Evolutionary conservation across 257 asterid genomes (phyloP), one percentile per base, ranked within the genome.

Genomic region (Anisodus acutangulus): DNA sequence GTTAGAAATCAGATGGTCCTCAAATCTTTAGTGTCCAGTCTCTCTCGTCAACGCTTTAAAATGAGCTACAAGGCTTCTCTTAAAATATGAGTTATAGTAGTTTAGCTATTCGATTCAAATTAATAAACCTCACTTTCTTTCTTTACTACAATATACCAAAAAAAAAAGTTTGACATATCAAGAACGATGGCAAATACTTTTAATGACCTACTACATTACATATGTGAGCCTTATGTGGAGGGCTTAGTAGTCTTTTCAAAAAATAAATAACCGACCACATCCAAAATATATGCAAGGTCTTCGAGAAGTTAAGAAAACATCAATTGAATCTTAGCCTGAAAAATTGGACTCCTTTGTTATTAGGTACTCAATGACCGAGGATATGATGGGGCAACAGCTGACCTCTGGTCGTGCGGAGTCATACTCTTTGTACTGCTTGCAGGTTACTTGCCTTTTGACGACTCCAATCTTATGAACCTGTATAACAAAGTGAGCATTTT

Each of bases 351-450:
- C 55, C 79, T 35, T 84, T 41, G 9, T n/a, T 85, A 93, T 16
- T 84, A 95, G 98, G 98, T 95, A 47, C 93, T 95, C 8, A 90
- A 93, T 74, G 98, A 95, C 89, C 92, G 86, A 79, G 98, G 98
- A 84, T 95, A 94, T 64, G 97, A 95, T 76, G 98, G 98, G 85
- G 95, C 95, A 62, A 87, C 88, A 7, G 98, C 98, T 19, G 98
- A 95, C 85, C 86, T 95, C 91, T 95, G 98, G 98, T 95, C 98
- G 0, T 94, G 98, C 68, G 98, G 98, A 85, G 98, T 95, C 87
- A 91, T 95, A 79, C 93, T 95, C 79, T 95, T 95, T 89, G 98
- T 95, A 81, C 90, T 95, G 89, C 95, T 95, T 72, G 98, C 98
- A 26, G 98, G 98, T 72, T 95, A 94, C 94, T 95, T 95, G 93